Evolutionary conservation across 164 flowering plant species (phyloP).

Genomic region (Sextonia rubra): DNA sequence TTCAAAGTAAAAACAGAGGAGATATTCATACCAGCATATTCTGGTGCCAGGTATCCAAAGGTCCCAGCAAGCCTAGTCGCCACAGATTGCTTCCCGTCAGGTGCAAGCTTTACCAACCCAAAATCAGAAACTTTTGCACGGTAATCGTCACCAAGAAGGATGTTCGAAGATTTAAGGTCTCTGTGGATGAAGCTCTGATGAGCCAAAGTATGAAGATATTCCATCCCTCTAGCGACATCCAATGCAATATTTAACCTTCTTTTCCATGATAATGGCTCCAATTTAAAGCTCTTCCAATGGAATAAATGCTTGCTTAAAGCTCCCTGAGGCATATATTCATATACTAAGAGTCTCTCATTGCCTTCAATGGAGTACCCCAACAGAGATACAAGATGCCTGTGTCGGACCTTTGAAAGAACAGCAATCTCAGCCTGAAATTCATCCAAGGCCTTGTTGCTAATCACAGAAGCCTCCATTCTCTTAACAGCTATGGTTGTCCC

Average conservation of each 20-base stretch:
- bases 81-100: constrained; percentile 61
- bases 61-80: constrained; percentile 82
- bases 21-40: constrained; percentile 66
- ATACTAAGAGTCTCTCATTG: constrained; percentile 65
- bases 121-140: constrained; percentile 81
- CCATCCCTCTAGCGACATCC: constrained; percentile 85
- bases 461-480: constrained; percentile 69
- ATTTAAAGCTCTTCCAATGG: constrained; percentile 49
- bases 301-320: constrained; percentile 76
- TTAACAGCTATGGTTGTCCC: constrained; percentile 78
- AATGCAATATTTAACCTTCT: constrained; percentile 63
- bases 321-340: constrained; percentile 73
- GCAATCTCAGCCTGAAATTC: constrained; percentile 77
- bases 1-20: neutral
- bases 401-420: constrained; percentile 76
- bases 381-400: constrained; percentile 72
- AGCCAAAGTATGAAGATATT: constrained; percentile 70
- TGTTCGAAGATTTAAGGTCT: constrained; percentile 77
- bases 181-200: constrained; percentile 73
- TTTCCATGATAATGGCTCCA: constrained; percentile 74
- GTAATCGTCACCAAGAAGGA: constrained; percentile 63
- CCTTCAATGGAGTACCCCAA: constrained; percentile 67
- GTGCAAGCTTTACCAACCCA: constrained; percentile 83
- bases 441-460: constrained; percentile 53
- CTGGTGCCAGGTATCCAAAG: constrained; percentile 85